Percentiles rank a stretch among this genome's conserved stretches.
Evolutionary conservation across 495 filamentous ascomycete genomes (phyloP).

Genomic region (Aspergillus hancockii): DNA sequence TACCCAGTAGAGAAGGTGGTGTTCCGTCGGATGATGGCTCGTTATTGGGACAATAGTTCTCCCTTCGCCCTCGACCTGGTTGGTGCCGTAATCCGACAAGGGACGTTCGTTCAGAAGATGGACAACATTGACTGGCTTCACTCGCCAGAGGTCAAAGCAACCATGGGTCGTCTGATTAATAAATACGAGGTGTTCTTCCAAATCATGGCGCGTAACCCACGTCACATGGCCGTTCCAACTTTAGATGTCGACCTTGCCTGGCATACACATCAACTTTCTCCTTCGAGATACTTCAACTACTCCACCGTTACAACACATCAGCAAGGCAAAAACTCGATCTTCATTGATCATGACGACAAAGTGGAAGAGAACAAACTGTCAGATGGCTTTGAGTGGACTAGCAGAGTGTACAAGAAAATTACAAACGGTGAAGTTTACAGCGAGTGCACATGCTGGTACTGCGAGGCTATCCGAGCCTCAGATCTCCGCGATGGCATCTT

Average conservation of each 20-base stretch:
- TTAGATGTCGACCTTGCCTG: slow-evolving; percentile 87
- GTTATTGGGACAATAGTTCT: slow-evolving; percentile 76
- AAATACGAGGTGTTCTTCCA: slow-evolving; percentile 72
- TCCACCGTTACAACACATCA: slow-evolving; percentile 27
- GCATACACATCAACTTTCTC: slow-evolving; percentile 66
- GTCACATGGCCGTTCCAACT: slow-evolving; percentile 70
- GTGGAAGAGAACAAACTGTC: slow-evolving; percentile 65
- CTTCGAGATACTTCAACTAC: slow-evolving; percentile 61
- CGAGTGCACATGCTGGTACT: slow-evolving; percentile 91
- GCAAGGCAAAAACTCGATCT: slow-evolving; percentile 23
- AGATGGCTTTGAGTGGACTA: slow-evolving; percentile 72
- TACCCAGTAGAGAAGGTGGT: slow-evolving; percentile 44
- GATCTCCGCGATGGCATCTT: slow-evolving; percentile 50
- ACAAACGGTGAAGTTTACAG: slow-evolving; percentile 66
- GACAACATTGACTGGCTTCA: slow-evolving; percentile 75
- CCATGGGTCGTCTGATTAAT: slow-evolving; percentile 63
- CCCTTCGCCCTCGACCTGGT: slow-evolving; percentile 73
- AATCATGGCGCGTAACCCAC: slow-evolving; percentile 60
- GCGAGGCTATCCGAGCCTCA: slow-evolving; percentile 72
- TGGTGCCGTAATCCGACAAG: slow-evolving; percentile 79
- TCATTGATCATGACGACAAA: slow-evolving; percentile 88
- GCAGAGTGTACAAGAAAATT: slow-evolving; percentile 62
- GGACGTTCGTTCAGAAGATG: slow-evolving; percentile 83
- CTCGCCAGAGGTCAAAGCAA: slow-evolving; percentile 60
- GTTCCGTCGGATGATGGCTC: slow-evolving; percentile 72